Percentiles rank a stretch among this genome's conserved stretches.
Conservation (phyloP, 1,284 basidiomycete genomes). For the Leccinum pachyderme region DNA sequence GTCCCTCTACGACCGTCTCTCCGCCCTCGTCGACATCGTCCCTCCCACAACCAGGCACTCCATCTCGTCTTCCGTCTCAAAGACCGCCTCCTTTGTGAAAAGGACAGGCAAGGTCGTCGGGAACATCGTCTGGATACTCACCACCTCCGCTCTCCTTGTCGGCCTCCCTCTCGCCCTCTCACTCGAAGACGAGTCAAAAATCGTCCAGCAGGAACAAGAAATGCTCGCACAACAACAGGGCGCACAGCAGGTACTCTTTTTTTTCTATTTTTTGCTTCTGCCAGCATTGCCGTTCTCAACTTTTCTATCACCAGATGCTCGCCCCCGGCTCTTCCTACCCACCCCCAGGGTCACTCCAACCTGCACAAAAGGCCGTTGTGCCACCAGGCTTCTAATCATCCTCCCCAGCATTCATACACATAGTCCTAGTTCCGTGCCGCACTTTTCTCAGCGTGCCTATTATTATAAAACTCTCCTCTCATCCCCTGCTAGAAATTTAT, state of each 20-base stretch:
- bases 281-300: constrained; percentile 5
- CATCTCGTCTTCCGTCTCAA: constrained; percentile 61
- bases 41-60: constrained; percentile 84
- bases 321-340: constrained; percentile 55
- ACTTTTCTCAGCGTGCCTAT: constrained; percentile 18
- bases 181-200: constrained; percentile 94
- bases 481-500: constrained; percentile 14
- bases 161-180: constrained; percentile 91
- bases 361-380: constrained; percentile 63
- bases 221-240: constrained; percentile 92
- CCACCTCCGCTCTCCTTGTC: constrained; percentile 90
- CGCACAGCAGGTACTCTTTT: constrained; percentile 73
- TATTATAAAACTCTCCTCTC: constrained; percentile 34
- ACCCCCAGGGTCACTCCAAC: constrained; percentile 39
- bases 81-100: constrained; percentile 63
- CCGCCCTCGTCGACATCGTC: constrained; percentile 93
- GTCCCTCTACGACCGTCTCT: constrained; percentile 85
- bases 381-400: constrained; percentile 67
- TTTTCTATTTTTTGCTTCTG: background rate
- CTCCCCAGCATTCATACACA: background rate
- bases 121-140: constrained; percentile 91
- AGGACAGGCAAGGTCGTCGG: constrained; percentile 73
- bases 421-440: constrained; percentile 15
- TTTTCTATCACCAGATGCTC: constrained; percentile 55
- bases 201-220: constrained; percentile 94